Conservation (phyloP, 225 moss, liverwort and hornwort genomes). For the Sphagnum contortum region DNA sequence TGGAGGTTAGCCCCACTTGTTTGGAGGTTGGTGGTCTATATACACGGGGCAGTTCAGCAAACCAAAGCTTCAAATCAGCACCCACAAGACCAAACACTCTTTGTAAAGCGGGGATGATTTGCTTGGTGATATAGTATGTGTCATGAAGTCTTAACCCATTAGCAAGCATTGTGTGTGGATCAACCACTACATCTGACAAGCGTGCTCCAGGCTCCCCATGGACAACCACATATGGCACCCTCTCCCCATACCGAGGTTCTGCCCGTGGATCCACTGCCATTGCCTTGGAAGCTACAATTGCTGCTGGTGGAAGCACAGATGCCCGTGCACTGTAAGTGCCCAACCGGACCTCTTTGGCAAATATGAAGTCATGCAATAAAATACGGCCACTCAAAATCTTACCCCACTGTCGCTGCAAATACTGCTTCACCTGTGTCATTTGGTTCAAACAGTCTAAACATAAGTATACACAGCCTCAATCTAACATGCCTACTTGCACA, state of each 20-base stretch:
- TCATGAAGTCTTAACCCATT: constrained; percentile 80
- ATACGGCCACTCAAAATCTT: constrained; percentile 87
- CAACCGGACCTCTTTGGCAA: constrained; percentile 96
- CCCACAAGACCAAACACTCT: constrained; percentile 92
- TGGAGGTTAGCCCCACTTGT: constrained; percentile 42
- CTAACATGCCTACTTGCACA: too few species aligned
- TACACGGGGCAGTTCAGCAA: constrained; percentile 77
- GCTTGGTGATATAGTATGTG: constrained; percentile 98
- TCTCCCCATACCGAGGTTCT: constrained; percentile 90
- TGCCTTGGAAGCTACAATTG: constrained; percentile 96
- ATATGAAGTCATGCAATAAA: constrained; percentile 86
- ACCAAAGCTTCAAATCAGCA: constrained; percentile 82
- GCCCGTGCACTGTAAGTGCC: constrained; percentile 89
- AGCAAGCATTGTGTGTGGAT: constrained; percentile 65
- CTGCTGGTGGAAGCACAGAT: constrained; percentile 86
- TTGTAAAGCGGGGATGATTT: constrained; percentile 93
- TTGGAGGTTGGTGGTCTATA: constrained; percentile 81
- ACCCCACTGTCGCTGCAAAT: constrained; percentile 94
- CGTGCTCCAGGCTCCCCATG: constrained; percentile 98
- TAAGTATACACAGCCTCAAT: too few species aligned
- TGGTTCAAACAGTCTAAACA: too few species aligned
- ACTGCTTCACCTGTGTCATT: constrained; percentile 73
- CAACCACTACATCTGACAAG: constrained; percentile 90
- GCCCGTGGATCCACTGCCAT: constrained; percentile 92
- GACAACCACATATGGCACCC: constrained; percentile 88